These are phyloP conservation scores for Dendrobium catenatum DNA, from an alignment of 106 monocot species.

Conservation along the genomic window DNA sequence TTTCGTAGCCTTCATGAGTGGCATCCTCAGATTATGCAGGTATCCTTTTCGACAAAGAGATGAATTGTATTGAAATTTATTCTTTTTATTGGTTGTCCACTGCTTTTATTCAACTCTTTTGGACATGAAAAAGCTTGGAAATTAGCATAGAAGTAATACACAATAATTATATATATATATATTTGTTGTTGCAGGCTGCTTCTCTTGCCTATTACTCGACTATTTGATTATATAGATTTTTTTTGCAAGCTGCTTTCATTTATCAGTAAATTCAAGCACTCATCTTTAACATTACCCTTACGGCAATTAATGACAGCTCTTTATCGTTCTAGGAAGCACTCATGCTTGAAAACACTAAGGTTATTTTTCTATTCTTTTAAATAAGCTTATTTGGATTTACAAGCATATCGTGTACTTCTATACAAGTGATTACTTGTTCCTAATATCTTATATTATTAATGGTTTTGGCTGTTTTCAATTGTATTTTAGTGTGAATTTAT, in stretches of 20 bases:
- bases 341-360: neutral
- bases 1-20: constrained; percentile 63
- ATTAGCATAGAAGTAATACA: neutral
- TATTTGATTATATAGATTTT: neutral
- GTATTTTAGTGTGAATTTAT: neutral
- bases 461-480: neutral
- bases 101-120: neutral
- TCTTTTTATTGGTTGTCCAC: neutral
- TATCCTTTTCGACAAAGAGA: constrained; percentile 15
- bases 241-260: neutral
- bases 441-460: neutral
- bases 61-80: neutral
- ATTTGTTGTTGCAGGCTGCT: neutral
- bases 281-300: neutral
- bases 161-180: neutral
- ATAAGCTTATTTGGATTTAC: neutral
- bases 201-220: neutral
- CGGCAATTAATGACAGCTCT: neutral
- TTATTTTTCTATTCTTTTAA: neutral
- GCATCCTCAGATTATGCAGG: constrained; percentile 85
- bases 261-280: neutral
- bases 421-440: neutral
- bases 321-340: neutral
- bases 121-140: neutral
- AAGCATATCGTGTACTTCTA: neutral